These are phyloP conservation scores for Acorus gramineus DNA, from an alignment of 106 monocot genomes.

Conservation along the genomic window DNA sequence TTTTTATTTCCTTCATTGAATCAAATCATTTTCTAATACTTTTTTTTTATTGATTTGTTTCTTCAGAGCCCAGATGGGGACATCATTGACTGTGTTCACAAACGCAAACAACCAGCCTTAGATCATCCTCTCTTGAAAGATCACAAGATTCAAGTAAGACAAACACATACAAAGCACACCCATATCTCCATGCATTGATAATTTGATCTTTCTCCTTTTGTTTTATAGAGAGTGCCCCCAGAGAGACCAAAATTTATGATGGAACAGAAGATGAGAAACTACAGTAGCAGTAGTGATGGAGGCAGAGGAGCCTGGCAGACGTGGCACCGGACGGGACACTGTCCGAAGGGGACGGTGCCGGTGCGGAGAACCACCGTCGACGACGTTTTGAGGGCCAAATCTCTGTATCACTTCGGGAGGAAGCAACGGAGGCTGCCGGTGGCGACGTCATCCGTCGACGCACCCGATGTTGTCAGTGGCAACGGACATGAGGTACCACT, in stretches of 20 bases:
- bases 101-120: constrained; percentile 61
- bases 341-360: constrained; percentile 68
- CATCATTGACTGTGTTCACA: constrained; percentile 70
- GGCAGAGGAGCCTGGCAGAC: constrained; percentile 51
- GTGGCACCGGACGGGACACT: constrained; percentile 80
- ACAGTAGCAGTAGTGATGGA: constrained; percentile 6
- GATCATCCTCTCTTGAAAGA: constrained; percentile 75
- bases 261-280: constrained; percentile 19
- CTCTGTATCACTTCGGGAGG: constrained; percentile 72
- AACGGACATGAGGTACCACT: constrained; percentile 86
- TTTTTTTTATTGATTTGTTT: neutral
- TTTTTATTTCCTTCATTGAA: constrained; percentile 1
- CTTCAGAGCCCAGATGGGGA: constrained; percentile 84
- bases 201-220: neutral
- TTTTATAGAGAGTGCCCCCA: constrained; percentile 31
- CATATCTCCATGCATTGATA: neutral
- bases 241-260: constrained; percentile 24
- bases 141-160: constrained; percentile 67
- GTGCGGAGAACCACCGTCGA: constrained; percentile 57
- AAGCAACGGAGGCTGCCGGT: constrained; percentile 27
- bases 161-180: neutral
- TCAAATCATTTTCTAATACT: neutral
- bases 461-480: constrained; percentile 72
- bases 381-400: constrained; percentile 75
- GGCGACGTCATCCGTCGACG: constrained; percentile 3